These are phyloP conservation scores for Rhodotorula paludigena DNA, from an alignment of 768 basidiomycete species.

Conservation along the genomic window DNA sequence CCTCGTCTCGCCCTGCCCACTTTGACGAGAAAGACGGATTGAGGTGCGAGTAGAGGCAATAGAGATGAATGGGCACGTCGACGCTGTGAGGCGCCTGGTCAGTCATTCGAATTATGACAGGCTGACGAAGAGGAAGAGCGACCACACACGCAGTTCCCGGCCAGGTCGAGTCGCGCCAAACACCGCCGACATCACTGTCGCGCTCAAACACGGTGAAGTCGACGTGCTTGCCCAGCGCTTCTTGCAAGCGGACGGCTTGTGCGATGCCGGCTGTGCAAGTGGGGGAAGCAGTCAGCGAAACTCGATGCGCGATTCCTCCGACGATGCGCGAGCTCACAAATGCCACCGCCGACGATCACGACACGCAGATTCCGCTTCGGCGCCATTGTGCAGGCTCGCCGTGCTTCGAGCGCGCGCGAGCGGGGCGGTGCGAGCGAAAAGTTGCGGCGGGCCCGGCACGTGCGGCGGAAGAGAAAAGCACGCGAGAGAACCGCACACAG, in stretches of 20 bases:
- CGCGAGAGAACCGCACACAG: too few species aligned
- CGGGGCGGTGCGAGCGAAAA: too few species aligned
- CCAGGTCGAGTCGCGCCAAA: constrained; percentile 33
- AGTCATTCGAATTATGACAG: accelerated
- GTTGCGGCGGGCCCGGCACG: too few species aligned
- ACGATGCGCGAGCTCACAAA: background rate
- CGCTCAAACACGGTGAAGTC: constrained; percentile 32
- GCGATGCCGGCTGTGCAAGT: constrained; percentile 32
- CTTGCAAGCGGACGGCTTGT: constrained; percentile 32
- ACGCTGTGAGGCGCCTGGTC: constrained; percentile 5
- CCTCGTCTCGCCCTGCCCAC: constrained; percentile 25
- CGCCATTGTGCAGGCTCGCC: background rate
- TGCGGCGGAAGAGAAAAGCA: too few species aligned
- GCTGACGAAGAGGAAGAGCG: background rate
- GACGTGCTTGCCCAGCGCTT: constrained; percentile 27
- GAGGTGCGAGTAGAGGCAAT: constrained; percentile 29
- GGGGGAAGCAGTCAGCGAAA: background rate
- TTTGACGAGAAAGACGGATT: constrained; percentile 24
- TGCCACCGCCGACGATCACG: constrained; percentile 34
- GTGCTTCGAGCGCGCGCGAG: background rate
- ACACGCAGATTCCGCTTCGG: constrained; percentile 2
- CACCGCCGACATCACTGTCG: constrained; percentile 20
- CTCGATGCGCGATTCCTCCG: background rate
- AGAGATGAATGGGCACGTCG: constrained; percentile 29
- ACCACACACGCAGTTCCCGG: constrained; percentile 24